These are phyloP conservation scores for Sporobolomyces roseus DNA, from an alignment of 768 basidiomycete species.

Conservation along the genomic window DNA sequence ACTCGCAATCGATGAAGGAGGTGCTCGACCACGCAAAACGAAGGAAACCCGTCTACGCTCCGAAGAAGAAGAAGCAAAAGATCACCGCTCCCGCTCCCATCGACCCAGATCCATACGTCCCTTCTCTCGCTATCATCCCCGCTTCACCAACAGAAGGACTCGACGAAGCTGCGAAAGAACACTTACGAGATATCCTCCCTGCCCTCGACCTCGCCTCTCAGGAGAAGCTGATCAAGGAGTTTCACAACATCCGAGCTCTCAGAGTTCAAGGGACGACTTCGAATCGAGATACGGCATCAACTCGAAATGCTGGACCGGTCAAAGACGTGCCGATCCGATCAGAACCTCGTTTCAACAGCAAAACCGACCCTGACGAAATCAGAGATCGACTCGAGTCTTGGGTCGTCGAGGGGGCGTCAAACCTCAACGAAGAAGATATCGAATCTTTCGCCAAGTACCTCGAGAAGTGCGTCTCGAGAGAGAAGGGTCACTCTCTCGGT, in stretches of 20 bases:
- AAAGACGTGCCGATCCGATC: constrained; percentile 57
- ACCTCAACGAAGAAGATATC: constrained; percentile 71
- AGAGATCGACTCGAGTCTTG: constrained; percentile 68
- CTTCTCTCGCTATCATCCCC: constrained; percentile 54
- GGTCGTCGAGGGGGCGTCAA: constrained; percentile 62
- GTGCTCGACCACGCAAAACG: constrained; percentile 56
- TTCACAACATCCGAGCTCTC: neutral
- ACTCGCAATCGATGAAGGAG: constrained; percentile 66
- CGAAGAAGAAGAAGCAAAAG: constrained; percentile 6
- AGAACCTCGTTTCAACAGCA: constrained; percentile 56
- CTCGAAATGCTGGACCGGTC: neutral
- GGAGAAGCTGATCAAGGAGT: neutral
- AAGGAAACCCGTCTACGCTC: constrained; percentile 18
- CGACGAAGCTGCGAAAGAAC: no score
- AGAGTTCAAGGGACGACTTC: neutral
- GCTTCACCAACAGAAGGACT: no score
- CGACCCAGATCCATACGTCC: neutral
- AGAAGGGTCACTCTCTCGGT: constrained; percentile 61
- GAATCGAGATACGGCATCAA: neutral
- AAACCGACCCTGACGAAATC: constrained; percentile 67
- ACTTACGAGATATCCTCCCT: neutral
- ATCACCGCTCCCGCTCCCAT: neutral
- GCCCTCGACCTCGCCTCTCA: constrained; percentile 6
- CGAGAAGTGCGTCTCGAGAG: constrained; percentile 62
- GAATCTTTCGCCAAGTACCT: constrained; percentile 71